Evolutionary conservation across 2,329 filamentous ascomycete species (phyloP), one percentile per base, ranked within the genome.

Genomic region (Sporothrix dimorphospora): DNA sequence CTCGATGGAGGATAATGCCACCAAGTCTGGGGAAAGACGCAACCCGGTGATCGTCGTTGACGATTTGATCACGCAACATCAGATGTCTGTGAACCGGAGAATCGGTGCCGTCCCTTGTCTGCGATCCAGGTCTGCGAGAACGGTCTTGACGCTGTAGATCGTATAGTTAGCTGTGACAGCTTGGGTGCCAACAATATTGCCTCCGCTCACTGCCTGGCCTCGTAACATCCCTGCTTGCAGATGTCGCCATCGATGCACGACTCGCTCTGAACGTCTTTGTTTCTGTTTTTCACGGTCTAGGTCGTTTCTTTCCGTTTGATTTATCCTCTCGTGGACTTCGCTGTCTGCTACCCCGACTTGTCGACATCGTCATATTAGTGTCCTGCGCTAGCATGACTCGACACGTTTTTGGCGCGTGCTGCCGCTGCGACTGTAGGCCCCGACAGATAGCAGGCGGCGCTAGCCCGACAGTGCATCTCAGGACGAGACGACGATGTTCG

Each of bases 381-480:
- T 12, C 7, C 34, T 8, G 38, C 57, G 57, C 57, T 63, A 63
- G 57, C 57, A 63, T 40, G 57, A 63, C 57, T 63, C 57, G 57
- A 8, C 34, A 21, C n/a, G 14, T 40, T n/a, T n/a, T n/a, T 19
- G 27, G 30, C n/a, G n/a, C n/a, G n/a, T n/a, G n/a, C n/a, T n/a
- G n/a, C n/a, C n/a, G n/a, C n/a, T n/a, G n/a, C n/a, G n/a, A n/a
- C n/a, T n/a, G n/a, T n/a, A n/a, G 30, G 30, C 30, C 30, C 55
- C n/a, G n/a, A n/a, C n/a, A n/a, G 19, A 24, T 27, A 38, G 27
- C 11, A 40, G 34, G 57, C 30, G 19, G 34, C 57, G 57, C 57
- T 61, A 61, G 57, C 19, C 8, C 30, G 57, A 61, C 57, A 61
- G 34, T n/a, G 57, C 57, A 61, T 61, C 24, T 8, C 34, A 40